A percentile compares a stretch with the other conserved stretches of the same genome.
These are phyloP conservation scores for Penicillium salamii DNA, from an alignment of 495 filamentous ascomycete genomes.

Conservation along the genomic window DNA sequence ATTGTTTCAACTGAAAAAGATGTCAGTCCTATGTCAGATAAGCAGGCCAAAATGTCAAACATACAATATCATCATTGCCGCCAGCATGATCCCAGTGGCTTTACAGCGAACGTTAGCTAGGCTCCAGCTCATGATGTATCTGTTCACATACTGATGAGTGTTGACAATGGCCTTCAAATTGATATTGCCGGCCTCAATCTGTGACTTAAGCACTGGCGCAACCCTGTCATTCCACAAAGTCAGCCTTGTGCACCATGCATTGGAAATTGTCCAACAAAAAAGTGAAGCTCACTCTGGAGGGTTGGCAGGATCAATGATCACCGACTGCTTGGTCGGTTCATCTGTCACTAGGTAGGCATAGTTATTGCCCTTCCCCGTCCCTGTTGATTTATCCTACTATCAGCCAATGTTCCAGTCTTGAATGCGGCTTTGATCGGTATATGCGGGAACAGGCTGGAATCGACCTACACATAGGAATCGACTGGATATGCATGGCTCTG, in stretches of 20 bases:
- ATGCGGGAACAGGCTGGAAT: background rate
- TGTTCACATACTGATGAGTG: conserved; percentile 82
- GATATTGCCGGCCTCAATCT: conserved; percentile 67
- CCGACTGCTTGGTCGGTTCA: conserved; percentile 86
- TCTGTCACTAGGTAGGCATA: conserved; percentile 96
- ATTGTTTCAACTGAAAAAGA: conserved; percentile 60
- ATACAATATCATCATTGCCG: conserved; percentile 78
- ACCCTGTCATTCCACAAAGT: conserved; percentile 55
- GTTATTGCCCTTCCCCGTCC: conserved; percentile 88
- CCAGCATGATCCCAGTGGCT: conserved; percentile 96
- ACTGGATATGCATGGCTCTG: conserved; percentile 86
- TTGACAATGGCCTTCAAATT: conserved; percentile 89
- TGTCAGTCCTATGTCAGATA: conserved; percentile 11
- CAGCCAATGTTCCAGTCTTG: background rate
- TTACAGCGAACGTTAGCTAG: conserved; percentile 7
- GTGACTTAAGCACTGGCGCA: conserved; percentile 70
- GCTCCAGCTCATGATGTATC: background rate
- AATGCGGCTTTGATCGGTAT: background rate
- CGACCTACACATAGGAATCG: conserved; percentile 95
- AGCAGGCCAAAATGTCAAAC: conserved; percentile 3
- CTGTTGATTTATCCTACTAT: conserved; percentile 41
- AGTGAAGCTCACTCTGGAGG: conserved; percentile 73
- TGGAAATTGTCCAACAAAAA: background rate
- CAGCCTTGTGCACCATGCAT: background rate
- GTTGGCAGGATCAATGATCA: conserved; percentile 92